Conservation (phyloP, 129 eudicot genomes). For the Lactuca saligna region DNA sequence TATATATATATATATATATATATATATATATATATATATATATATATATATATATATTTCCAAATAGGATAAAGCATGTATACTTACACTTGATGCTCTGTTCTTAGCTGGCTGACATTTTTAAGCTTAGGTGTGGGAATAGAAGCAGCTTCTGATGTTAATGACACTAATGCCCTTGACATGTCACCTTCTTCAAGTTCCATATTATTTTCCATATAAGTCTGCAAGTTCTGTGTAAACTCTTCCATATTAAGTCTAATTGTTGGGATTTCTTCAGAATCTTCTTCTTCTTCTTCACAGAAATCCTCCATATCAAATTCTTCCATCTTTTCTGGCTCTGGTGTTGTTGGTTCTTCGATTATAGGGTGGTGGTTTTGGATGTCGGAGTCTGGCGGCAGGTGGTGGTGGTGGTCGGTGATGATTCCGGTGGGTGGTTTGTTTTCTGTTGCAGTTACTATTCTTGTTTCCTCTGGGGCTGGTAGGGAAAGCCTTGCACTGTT, state of each 20-base stretch:
- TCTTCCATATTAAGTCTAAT: constrained; percentile 79
- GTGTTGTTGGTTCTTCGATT: constrained; percentile 64
- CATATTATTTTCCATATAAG: constrained; percentile 50
- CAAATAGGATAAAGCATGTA: background rate
- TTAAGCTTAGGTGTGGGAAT: constrained; percentile 89
- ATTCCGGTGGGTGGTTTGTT: constrained; percentile 24
- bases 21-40: too few relatives aligned
- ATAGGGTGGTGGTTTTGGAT: constrained; percentile 49
- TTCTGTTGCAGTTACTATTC: constrained; percentile 49
- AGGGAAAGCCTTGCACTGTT: constrained; percentile 95
- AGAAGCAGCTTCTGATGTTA: constrained; percentile 89
- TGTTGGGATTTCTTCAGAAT: constrained; percentile 77
- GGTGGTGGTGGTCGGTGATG: constrained; percentile 36
- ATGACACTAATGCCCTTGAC: constrained; percentile 88
- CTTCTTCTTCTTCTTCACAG: constrained; percentile 37
- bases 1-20: too few relatives aligned
- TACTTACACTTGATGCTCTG: constrained; percentile 98
- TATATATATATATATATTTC: background rate
- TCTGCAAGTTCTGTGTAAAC: constrained; percentile 71
- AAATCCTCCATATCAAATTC: constrained; percentile 77
- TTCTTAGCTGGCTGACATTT: constrained; percentile 85
- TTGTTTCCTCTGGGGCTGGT: constrained; percentile 85
- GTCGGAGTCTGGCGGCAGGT: constrained; percentile 23
- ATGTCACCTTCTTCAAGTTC: constrained; percentile 68
- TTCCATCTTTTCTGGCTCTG: constrained; percentile 51